Base-by-base conservation (phyloP, 2,329 filamentous ascomycete genomes). In the Cytospora piceae region DNA sequence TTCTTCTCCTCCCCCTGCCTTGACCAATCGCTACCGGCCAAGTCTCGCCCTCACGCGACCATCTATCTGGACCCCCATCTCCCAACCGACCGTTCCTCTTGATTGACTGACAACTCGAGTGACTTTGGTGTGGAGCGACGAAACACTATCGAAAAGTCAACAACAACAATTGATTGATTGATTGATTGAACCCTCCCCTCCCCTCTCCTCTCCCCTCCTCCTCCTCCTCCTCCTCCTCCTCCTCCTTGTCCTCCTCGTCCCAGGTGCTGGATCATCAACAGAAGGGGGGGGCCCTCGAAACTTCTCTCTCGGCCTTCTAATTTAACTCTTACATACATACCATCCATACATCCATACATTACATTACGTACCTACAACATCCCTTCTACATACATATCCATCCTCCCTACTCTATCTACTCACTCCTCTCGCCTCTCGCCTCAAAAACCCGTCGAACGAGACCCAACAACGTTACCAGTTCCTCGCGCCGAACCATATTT, bases 11-110 rank as follows among this genome's bases (percentile, higher is more conserved):
- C 7, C n/a, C 17, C 42, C 42, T 46, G 42, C 42, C 42, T 55
- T 42, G 53, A 31, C 66, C 63, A 63, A 68, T 60, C 63, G 49
- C 56, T 63, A 39, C 59, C 27, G 59, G 39, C 59, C 66, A 58
- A 66, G 56, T 67, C 59, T 49, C 63, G 58, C 29, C 63, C 63
- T 65, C 63, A 61, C 58, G 52, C 57, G 63, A 65, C 58, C 34
- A 37, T 37, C 34, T 37, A 12, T 4, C 32, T 34, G 32, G 32
- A 34, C 11, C 32, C 56, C 58, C 15, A 27, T 49, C n/a, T 31
- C 46, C 37, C 27, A n/a, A n/a, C 39, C 12, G 17, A 39, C 5
- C 42, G 15, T 58, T 29, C 14, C n/a, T 22, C 14, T 58, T 58
- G 17, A 7, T 32, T 49, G 31, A 29, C 15, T 54, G 24, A 54